Conservation (phyloP, 2,329 filamentous ascomycete species). For the Nakataea oryzae region DNA sequence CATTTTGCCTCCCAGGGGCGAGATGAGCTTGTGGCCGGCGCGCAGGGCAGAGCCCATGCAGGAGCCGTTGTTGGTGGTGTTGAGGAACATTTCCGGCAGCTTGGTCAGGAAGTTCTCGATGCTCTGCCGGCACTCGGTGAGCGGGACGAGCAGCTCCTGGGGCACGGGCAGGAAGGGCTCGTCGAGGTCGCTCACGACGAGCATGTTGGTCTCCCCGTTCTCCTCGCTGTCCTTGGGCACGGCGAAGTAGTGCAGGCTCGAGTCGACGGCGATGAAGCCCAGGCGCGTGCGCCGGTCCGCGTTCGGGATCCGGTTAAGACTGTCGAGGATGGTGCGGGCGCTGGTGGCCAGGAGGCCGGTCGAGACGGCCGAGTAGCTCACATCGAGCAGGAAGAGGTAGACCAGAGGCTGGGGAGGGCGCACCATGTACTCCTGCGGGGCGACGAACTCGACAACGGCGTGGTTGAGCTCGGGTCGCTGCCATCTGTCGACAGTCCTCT, state of each 20-base stretch:
- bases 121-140: conserved; percentile 81
- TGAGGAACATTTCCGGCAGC: conserved; percentile 93
- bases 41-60: conserved; percentile 90
- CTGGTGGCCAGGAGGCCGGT: conserved; percentile 86
- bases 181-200: conserved; percentile 89
- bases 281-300: conserved; percentile 85
- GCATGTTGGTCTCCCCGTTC: conserved; percentile 75
- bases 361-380: conserved; percentile 82
- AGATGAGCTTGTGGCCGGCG: conserved; percentile 92
- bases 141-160: conserved; percentile 77
- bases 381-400: conserved; percentile 91
- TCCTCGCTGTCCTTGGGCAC: conserved; percentile 84
- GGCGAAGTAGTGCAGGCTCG: conserved; percentile 90
- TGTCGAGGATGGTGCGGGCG: conserved; percentile 88
- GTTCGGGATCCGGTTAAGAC: conserved; percentile 95
- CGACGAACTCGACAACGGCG: conserved; percentile 94
- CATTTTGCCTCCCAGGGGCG: conserved; percentile 88
- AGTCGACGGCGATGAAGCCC: conserved; percentile 92
- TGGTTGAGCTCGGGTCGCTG: conserved; percentile 88
- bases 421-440: conserved; percentile 99
- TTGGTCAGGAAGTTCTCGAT: conserved; percentile 86
- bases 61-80: conserved; percentile 80
- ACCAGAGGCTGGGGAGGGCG: conserved; percentile 90
- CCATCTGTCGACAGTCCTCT: conserved; percentile 88
- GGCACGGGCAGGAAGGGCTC: conserved; percentile 95